These are phyloP conservation scores for Xerocomellus chrysenteron DNA, from an alignment of 768 basidiomycete genomes.

Conservation along the genomic window DNA sequence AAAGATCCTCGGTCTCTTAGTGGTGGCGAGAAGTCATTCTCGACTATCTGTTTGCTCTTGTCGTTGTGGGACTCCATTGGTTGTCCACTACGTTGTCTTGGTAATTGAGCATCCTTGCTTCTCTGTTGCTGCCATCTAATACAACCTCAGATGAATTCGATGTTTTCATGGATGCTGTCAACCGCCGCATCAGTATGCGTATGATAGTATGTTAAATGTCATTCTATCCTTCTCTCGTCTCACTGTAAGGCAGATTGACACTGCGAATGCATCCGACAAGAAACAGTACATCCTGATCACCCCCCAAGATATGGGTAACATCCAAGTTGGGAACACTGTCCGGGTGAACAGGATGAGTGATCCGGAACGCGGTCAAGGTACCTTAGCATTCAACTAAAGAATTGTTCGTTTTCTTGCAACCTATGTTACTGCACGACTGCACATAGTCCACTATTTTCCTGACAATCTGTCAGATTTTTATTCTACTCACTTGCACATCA, in stretches of 20 bases:
- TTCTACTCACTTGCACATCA: slow-evolving; percentile 4
- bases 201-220: slow-evolving; percentile 69
- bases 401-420: neutral
- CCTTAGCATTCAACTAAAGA: slow-evolving; percentile 35
- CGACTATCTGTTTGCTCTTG: slow-evolving; percentile 91
- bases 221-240: neutral
- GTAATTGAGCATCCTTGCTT: slow-evolving; percentile 38
- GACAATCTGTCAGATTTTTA: slow-evolving; percentile 6
- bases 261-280: slow-evolving; percentile 80
- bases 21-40: slow-evolving; percentile 96
- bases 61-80: slow-evolving; percentile 95
- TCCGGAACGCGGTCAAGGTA: slow-evolving; percentile 67
- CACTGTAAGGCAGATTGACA: slow-evolving; percentile 63
- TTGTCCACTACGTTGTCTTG: slow-evolving; percentile 90
- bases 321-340: slow-evolving; percentile 65
- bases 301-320: slow-evolving; percentile 87
- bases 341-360: slow-evolving; percentile 77
- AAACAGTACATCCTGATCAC: slow-evolving; percentile 96
- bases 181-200: slow-evolving; percentile 89
- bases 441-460: neutral
- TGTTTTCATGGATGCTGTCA: slow-evolving; percentile 96
- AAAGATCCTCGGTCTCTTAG: slow-evolving; percentile 86
- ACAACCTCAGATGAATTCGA: slow-evolving; percentile 82
- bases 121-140: slow-evolving; percentile 9
- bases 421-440: slow-evolving; percentile 1